Evolutionary conservation across 2,329 filamentous ascomycete species (phyloP), one percentile per base, ranked within the genome.

Genomic region (Nothomitra cinnamomea): DNA sequence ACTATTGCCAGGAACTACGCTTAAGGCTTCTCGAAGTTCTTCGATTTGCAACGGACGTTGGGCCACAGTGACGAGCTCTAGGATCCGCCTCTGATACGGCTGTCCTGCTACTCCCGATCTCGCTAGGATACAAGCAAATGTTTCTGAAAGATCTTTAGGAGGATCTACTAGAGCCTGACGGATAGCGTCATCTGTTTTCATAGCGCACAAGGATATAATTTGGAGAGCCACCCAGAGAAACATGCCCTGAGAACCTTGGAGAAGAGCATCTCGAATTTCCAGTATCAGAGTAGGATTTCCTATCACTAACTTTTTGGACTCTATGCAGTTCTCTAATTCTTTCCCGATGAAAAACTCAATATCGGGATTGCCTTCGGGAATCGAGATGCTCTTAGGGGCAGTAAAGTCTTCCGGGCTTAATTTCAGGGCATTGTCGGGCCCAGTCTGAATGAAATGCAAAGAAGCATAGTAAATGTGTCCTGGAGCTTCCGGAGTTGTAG

Each of bases 21-120:
- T 69, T 0, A 70, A 51, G 3, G 67, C 67, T 60, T 71, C 69
- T 17, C 62, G 60, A 48, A 72, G 58, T 50, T 72, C 64, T 0
- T 65, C 59, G 0, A 50, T 56, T 0, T 62, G 64, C 6, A 72
- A 54, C 0, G 66, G 63, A 6, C 63, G 61, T 0, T 40, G 51
- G 10, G 66, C 65, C 0, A 57, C 60, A 0, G 58, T 51, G 0
- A 72, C 24, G 28, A 70, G 52, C 13, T 68, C 56, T 0, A 72
- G 56, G 2, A 63, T 63, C 2, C 22, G 56, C 3, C 13, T 57
- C 47, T 67, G 63, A 15, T 62, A 64, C 1, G 49, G 32, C 45
- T 53, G 52, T 24, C 53, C 57, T 22, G 17, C 52, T 13, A 43
- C 24, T 52, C 49, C 56, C 0, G 62, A 57, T 52, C 56, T 61